phyloP scores from a whole-genome alignment of 1,139 yeast genomes.

The Hyphopichia pseudoburtonii region DNA sequence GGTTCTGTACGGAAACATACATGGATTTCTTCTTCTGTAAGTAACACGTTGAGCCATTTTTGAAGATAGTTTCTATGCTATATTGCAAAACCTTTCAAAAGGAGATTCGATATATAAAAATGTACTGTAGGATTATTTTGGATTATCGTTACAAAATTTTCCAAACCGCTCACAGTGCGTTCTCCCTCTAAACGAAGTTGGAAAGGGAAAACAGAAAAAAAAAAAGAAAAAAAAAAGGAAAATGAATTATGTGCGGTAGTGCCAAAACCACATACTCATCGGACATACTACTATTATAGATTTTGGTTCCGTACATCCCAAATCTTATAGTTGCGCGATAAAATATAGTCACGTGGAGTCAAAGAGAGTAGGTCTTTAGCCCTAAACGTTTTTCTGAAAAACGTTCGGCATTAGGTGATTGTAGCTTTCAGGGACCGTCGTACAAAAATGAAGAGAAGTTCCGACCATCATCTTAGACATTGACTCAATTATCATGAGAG shows the following conservation, averaged over 20 bases:
- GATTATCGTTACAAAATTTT: conserved; percentile 6
- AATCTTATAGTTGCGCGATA: no score
- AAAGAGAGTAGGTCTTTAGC: no score
- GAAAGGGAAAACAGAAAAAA: background rate
- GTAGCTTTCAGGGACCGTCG: background rate
- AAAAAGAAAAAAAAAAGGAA: conserved; percentile 1
- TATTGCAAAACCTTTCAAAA: conserved; percentile 7
- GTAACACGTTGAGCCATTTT: conserved; percentile 54
- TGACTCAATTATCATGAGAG: no score
- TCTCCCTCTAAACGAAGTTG: background rate
- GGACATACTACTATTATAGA: no score
- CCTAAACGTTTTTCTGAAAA: no score
- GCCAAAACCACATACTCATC: background rate
- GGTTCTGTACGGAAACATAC: conserved; percentile 26
- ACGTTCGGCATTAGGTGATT: no score
- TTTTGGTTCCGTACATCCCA: no score
- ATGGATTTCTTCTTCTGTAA: conserved; percentile 55
- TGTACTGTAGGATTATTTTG: conserved; percentile 2
- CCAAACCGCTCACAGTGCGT: conserved; percentile 4
- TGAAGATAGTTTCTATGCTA: conserved; percentile 15
- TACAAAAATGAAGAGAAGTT: background rate
- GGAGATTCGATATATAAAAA: background rate
- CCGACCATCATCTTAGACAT: background rate
- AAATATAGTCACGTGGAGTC: no score
- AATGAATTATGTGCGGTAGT: background rate